These are phyloP conservation scores for Globisporangium camurandrum DNA, from an alignment of 352 stramenopile species.

Conservation along the genomic window DNA sequence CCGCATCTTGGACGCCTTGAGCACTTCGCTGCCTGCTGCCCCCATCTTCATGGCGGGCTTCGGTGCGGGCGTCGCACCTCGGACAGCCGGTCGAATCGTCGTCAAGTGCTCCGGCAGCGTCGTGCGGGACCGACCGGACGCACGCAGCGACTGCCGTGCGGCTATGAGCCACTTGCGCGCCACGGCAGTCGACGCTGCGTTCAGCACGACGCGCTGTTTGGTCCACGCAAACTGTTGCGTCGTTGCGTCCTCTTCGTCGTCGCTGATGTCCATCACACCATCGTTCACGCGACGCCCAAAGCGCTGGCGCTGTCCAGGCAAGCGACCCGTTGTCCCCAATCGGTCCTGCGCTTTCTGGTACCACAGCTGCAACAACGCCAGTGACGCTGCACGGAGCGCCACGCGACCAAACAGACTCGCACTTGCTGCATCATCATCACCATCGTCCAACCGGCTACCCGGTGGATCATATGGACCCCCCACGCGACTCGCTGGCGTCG, in stretches of 20 bases:
- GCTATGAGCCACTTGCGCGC: conserved; percentile 75
- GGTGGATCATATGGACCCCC: no score
- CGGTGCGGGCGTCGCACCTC: conserved; percentile 46
- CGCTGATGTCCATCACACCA: conserved; percentile 70
- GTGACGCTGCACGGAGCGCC: conserved; percentile 77
- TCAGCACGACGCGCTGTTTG: conserved; percentile 56
- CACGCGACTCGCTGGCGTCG: conserved; percentile 13
- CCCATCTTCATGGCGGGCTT: conserved; percentile 75
- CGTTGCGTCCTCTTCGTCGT: conserved; percentile 81
- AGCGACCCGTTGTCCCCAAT: conserved; percentile 63
- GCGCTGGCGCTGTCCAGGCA: no score
- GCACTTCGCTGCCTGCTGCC: conserved; percentile 44
- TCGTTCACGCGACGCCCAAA: no score
- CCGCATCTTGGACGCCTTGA: conserved; percentile 54
- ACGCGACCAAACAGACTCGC: conserved; percentile 48
- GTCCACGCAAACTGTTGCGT: conserved; percentile 69
- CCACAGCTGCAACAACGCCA: conserved; percentile 89
- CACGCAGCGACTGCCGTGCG: conserved; percentile 52
- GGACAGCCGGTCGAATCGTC: conserved; percentile 29
- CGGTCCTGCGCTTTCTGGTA: conserved; percentile 86
- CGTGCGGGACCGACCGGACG: conserved; percentile 27
- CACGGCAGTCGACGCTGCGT: conserved; percentile 74
- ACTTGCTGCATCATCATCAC: conserved; percentile 17
- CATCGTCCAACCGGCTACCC: conserved; percentile 4
- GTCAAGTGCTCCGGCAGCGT: conserved; percentile 47